Evolutionary conservation across 1,139 yeast species (phyloP).

Genomic region (Eremothecium sinecaudum): DNA sequence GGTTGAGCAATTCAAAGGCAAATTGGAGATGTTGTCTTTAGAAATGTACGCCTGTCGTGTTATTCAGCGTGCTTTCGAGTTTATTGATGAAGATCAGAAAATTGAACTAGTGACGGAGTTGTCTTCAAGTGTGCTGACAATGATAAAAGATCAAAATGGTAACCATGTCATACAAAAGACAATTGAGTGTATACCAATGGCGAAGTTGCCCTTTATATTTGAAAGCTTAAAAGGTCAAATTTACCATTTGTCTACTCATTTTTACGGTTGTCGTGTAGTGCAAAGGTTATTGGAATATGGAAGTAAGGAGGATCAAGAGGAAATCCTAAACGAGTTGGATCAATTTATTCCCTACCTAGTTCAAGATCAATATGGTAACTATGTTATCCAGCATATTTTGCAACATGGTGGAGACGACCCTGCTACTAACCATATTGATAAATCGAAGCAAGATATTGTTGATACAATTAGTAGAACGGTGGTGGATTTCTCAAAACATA

Average conservation of each 20-base stretch:
- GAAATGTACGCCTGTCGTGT: slow-evolving; percentile 99
- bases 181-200: slow-evolving; percentile 76
- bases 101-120: slow-evolving; percentile 63
- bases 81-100: slow-evolving; percentile 59
- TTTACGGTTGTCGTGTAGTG: slow-evolving; percentile 94
- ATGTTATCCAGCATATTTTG: slow-evolving; percentile 90
- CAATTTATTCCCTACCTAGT: slow-evolving; percentile 67
- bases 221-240: slow-evolving; percentile 70
- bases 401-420: slow-evolving; percentile 54
- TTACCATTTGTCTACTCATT: slow-evolving; percentile 84
- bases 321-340: slow-evolving; percentile 61
- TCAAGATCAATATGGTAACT: slow-evolving; percentile 95
- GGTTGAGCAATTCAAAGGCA: slow-evolving; percentile 67
- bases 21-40: slow-evolving; percentile 63
- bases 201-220: slow-evolving; percentile 59
- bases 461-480: slow-evolving; percentile 48
- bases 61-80: slow-evolving; percentile 87
- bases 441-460: slow-evolving; percentile 44
- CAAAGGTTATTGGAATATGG: slow-evolving; percentile 80
- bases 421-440: slow-evolving; percentile 19
- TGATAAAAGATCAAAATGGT: slow-evolving; percentile 95
- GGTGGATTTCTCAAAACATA: slow-evolving; percentile 80
- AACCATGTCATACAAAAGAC: slow-evolving; percentile 96
- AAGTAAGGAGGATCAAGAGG: slow-evolving; percentile 47
- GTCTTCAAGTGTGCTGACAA: slow-evolving; percentile 55